Conservation (phyloP, 148 eudicot species). For the Rhododendron ferrugineum region DNA sequence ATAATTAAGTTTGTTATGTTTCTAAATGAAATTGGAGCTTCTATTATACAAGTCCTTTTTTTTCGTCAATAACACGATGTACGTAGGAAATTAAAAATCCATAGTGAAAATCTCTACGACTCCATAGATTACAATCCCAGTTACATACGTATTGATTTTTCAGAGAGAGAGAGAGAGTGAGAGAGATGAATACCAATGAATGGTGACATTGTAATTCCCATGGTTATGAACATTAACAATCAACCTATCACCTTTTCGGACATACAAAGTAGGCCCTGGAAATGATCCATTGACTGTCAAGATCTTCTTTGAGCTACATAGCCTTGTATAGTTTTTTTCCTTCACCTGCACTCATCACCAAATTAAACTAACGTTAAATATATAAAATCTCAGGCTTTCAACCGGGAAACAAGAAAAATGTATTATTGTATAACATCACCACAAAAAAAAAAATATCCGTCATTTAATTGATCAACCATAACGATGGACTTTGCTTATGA, state of each 20-base stretch:
- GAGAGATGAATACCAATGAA: conserved; percentile 11
- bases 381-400: neutral
- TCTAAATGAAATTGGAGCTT: neutral
- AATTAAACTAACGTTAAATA: neutral
- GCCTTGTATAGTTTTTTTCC: neutral
- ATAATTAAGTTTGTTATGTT: neutral
- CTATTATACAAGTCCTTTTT: neutral
- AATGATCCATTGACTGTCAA: conserved; percentile 2
- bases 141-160: no score
- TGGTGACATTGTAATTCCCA: neutral
- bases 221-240: neutral
- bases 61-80: neutral
- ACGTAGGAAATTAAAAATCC: no score
- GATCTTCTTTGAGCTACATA: conserved; percentile 5
- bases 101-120: no score
- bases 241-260: neutral
- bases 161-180: conserved; percentile 8
- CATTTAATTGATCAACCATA: neutral
- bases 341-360: conserved; percentile 3
- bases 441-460: neutral
- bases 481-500: neutral
- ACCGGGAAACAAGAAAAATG: neutral
- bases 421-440: neutral
- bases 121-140: no score
- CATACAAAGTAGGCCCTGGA: conserved; percentile 1